phyloP scores from a whole-genome alignment of 2,329 filamentous ascomycete species.

The Fusarium palustre region DNA sequence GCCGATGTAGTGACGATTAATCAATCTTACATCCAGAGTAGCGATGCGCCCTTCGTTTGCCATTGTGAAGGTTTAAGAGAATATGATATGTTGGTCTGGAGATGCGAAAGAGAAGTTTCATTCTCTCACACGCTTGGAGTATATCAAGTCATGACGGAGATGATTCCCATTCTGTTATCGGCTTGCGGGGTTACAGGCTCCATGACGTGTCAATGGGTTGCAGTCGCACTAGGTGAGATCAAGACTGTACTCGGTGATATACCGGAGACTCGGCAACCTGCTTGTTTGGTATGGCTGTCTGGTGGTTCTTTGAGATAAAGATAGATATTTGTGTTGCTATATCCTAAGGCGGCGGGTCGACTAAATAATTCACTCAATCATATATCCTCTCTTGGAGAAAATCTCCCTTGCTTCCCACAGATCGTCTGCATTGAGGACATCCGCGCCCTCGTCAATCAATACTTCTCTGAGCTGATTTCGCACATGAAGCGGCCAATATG shows the following conservation, averaged over 20 bases:
- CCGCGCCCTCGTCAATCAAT: constrained; percentile 67
- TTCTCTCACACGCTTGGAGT: background rate
- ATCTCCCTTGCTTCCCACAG: constrained; percentile 54
- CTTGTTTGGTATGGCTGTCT: constrained; percentile 9
- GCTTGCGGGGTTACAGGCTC: constrained; percentile 44
- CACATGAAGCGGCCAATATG: constrained; percentile 65
- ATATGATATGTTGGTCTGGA: constrained; percentile 9
- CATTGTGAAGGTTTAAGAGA: constrained; percentile 29
- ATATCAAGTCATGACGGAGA: constrained; percentile 33
- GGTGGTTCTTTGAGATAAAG: constrained; percentile 9
- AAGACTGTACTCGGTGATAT: constrained; percentile 44
- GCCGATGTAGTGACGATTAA: background rate
- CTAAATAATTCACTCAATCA: constrained; percentile 1
- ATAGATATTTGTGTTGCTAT: constrained; percentile 2
- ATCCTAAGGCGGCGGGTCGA: background rate
- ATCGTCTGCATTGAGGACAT: constrained; percentile 72
- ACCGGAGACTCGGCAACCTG: constrained; percentile 46
- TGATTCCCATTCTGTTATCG: constrained; percentile 30
- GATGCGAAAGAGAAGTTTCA: constrained; percentile 8
- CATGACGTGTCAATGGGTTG: constrained; percentile 37
- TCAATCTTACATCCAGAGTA: constrained; percentile 54
- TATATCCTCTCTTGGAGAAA: constrained; percentile 15
- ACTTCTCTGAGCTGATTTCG: constrained; percentile 68
- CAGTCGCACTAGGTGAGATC: constrained; percentile 18
- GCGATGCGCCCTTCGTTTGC: constrained; percentile 46